Conservation (phyloP, 2,329 filamentous ascomycete genomes). For the Pyricularia grisea region DNA sequence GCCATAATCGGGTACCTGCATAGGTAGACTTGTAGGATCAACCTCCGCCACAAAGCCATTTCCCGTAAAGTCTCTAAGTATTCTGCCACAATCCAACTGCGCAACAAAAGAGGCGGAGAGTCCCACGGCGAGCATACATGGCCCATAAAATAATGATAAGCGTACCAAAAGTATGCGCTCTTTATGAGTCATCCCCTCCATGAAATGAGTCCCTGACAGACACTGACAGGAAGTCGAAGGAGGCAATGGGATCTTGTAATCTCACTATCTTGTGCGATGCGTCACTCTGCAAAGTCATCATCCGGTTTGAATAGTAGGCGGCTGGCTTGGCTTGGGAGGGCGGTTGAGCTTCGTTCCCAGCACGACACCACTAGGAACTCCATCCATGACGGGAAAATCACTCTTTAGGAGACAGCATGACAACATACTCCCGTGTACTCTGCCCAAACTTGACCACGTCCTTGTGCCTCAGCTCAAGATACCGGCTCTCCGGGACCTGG, state of each 20-base stretch:
- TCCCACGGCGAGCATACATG: background rate
- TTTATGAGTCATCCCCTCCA: background rate
- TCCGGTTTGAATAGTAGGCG: background rate
- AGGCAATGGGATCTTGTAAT: background rate
- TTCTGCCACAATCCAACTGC: background rate
- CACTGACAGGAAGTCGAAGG: background rate
- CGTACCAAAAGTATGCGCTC: background rate
- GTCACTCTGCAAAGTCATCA: background rate
- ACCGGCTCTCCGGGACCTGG: slow-evolving; percentile 63
- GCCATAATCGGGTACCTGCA: background rate
- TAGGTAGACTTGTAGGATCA: background rate
- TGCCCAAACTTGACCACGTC: slow-evolving; percentile 84
- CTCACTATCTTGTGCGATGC: background rate
- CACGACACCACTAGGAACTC: background rate
- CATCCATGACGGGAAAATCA: slow-evolving; percentile 13
- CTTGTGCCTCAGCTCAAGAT: slow-evolving; percentile 77
- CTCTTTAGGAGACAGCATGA: slow-evolving; percentile 62
- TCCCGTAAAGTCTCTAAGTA: background rate
- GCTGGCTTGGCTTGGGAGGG: background rate
- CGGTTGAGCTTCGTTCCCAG: background rate
- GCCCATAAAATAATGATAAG: background rate
- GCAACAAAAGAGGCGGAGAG: background rate
- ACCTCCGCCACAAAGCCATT: background rate
- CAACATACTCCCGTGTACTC: slow-evolving; percentile 87
- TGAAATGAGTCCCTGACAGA: background rate